These are phyloP conservation scores for Exophiala calicioides DNA, from an alignment of 2,329 filamentous ascomycete species.

Conservation along the genomic window DNA sequence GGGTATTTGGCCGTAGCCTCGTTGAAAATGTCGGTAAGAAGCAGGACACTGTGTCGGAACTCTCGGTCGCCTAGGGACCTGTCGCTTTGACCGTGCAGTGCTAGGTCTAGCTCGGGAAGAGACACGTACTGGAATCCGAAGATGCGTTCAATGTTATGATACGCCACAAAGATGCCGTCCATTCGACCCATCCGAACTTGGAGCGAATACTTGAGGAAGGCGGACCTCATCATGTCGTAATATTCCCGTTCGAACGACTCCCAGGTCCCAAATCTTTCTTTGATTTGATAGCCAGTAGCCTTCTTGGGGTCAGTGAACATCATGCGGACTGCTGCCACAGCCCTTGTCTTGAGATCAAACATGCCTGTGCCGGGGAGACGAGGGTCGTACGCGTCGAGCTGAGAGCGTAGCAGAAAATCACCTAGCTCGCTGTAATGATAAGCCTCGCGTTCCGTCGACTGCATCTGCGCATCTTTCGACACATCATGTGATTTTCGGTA, in stretches of 20 bases:
- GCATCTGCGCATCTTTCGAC: slow-evolving; percentile 53
- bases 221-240: slow-evolving; percentile 92
- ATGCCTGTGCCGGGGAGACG: slow-evolving; percentile 87
- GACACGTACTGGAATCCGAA: slow-evolving; percentile 97
- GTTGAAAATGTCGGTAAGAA: slow-evolving; percentile 79
- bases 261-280: slow-evolving; percentile 70
- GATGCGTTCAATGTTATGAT: slow-evolving; percentile 90
- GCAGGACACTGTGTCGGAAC: slow-evolving; percentile 75
- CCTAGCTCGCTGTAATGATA: slow-evolving; percentile 86
- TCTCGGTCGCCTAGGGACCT: slow-evolving; percentile 73
- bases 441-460: slow-evolving; percentile 61
- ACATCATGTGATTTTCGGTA: slow-evolving; percentile 72
- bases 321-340: slow-evolving; percentile 90
- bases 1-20: slow-evolving; percentile 75
- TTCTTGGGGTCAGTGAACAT: slow-evolving; percentile 69
- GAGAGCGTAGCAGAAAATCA: slow-evolving; percentile 91
- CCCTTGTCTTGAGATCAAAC: slow-evolving; percentile 94
- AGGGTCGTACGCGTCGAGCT: slow-evolving; percentile 85
- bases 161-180: slow-evolving; percentile 98
- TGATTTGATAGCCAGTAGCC: slow-evolving; percentile 85
- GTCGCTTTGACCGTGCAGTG: slow-evolving; percentile 76
- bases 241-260: slow-evolving; percentile 95
- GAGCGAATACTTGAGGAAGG: slow-evolving; percentile 93
- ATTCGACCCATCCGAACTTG: slow-evolving; percentile 97
- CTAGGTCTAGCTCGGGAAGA: slow-evolving; percentile 81